These are phyloP conservation scores for Dioszegia aurantiaca DNA, from an alignment of 768 basidiomycete species.

Conservation along the genomic window DNA sequence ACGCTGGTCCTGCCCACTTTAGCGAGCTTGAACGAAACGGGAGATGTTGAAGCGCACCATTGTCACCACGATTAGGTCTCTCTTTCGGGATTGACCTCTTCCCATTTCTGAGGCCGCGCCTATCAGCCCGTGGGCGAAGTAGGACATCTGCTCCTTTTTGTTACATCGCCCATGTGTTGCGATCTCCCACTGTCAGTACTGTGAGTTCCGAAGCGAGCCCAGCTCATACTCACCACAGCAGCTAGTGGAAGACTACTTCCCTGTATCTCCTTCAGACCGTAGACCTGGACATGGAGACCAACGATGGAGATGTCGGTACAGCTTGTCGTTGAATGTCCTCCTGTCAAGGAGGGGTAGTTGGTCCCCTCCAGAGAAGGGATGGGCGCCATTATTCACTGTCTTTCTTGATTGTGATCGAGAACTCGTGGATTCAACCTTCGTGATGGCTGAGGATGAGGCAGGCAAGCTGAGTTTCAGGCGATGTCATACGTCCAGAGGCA, in stretches of 20 bases:
- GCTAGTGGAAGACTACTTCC: slow-evolving; percentile 28
- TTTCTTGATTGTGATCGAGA: no score
- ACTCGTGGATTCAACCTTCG: no score
- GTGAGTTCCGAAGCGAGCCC: background rate
- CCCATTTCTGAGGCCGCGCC: slow-evolving; percentile 32
- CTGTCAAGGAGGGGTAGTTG: slow-evolving; percentile 29
- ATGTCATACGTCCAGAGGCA: no score
- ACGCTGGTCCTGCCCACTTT: slow-evolving; percentile 56
- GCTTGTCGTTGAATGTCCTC: slow-evolving; percentile 17
- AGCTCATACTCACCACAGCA: slow-evolving; percentile 31
- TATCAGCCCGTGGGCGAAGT: slow-evolving; percentile 52
- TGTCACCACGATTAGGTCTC: slow-evolving; percentile 57
- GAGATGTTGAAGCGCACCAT: slow-evolving; percentile 52
- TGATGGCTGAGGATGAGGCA: no score
- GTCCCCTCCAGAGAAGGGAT: slow-evolving; percentile 12
- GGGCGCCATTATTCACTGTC: background rate
- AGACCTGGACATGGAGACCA: slow-evolving; percentile 35
- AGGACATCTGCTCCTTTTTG: slow-evolving; percentile 48
- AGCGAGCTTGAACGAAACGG: background rate
- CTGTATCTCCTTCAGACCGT: slow-evolving; percentile 44
- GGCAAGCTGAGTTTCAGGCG: no score
- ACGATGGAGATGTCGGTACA: slow-evolving; percentile 29
- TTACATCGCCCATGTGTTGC: slow-evolving; percentile 58
- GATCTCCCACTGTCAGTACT: slow-evolving; percentile 43
- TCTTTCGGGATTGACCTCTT: slow-evolving; percentile 24